These are phyloP conservation scores for Fagopyrum homotropicum DNA, from an alignment of 148 eudicot species.

Conservation along the genomic window DNA sequence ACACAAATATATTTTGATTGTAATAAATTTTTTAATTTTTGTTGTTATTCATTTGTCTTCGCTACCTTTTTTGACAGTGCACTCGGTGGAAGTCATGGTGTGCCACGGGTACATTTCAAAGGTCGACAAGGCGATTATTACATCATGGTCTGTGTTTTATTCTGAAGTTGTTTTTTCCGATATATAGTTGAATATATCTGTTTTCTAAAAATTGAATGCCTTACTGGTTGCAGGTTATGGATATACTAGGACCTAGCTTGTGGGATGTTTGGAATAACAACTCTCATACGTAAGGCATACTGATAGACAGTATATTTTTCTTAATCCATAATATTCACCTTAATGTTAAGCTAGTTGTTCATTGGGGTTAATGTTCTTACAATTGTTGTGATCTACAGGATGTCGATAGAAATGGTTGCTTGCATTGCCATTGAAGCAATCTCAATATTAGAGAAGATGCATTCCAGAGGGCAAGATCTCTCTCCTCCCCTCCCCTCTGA, in stretches of 20 bases:
- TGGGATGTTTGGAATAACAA: slow-evolving; percentile 85
- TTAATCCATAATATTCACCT: neutral
- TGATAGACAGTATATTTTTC: slow-evolving; percentile 4
- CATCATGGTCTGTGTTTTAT: slow-evolving; percentile 45
- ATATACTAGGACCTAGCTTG: slow-evolving; percentile 76
- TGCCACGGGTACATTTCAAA: slow-evolving; percentile 70
- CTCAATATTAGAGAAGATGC: slow-evolving; percentile 76
- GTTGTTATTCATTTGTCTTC: slow-evolving; percentile 3
- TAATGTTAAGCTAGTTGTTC: neutral
- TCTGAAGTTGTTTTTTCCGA: neutral
- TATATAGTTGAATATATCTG: neutral
- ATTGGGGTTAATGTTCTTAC: neutral
- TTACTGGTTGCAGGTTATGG: slow-evolving; percentile 58
- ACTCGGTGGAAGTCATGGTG: slow-evolving; percentile 77
- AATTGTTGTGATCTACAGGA: slow-evolving; percentile 32
- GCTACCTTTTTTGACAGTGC: slow-evolving; percentile 25
- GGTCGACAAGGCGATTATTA: slow-evolving; percentile 67
- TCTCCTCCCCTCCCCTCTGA: too few species aligned
- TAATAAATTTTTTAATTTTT: neutral
- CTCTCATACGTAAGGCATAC: slow-evolving; percentile 39
- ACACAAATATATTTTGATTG: neutral
- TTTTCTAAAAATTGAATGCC: neutral
- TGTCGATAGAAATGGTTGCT: slow-evolving; percentile 79
- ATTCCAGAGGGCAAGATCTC: slow-evolving; percentile 55
- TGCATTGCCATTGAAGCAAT: slow-evolving; percentile 85